phyloP scores from a whole-genome alignment of 495 filamentous ascomycete genomes.

The Ascodesmis nigricans region DNA sequence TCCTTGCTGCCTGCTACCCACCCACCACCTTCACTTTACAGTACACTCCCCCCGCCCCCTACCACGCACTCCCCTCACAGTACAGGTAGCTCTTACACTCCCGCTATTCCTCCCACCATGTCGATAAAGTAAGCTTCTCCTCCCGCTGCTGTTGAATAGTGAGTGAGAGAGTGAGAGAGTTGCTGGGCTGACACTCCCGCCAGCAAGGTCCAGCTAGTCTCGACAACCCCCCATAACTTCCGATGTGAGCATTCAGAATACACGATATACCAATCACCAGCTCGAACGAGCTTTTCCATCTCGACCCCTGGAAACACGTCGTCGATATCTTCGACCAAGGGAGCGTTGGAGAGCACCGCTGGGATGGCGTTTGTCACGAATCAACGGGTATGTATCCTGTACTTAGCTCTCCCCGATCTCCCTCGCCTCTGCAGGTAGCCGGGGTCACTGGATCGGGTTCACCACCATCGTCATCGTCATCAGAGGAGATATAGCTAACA shows the following conservation, averaged over 20 bases:
- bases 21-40: too few species aligned
- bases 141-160: background rate
- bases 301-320: constrained; percentile 37
- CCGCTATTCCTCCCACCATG: too few species aligned
- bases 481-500: background rate
- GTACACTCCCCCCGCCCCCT: too few species aligned
- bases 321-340: constrained; percentile 34
- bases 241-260: constrained; percentile 48
- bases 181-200: constrained; percentile 7
- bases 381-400: constrained; percentile 46
- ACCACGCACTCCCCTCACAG: too few species aligned
- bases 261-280: constrained; percentile 45
- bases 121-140: constrained; percentile 25
- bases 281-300: constrained; percentile 43
- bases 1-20: too few species aligned
- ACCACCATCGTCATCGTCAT: background rate
- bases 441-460: too few species aligned
- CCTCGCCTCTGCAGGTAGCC: constrained; percentile 1
- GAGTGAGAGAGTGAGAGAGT: background rate
- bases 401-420: constrained; percentile 1
- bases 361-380: constrained; percentile 69
- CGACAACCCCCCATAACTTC: constrained; percentile 32
- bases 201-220: constrained; percentile 64
- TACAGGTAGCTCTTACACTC: too few species aligned
- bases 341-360: too few species aligned